Conservation (phyloP, 2,329 filamentous ascomycete genomes). For the Alternaria burnsii region DNA sequence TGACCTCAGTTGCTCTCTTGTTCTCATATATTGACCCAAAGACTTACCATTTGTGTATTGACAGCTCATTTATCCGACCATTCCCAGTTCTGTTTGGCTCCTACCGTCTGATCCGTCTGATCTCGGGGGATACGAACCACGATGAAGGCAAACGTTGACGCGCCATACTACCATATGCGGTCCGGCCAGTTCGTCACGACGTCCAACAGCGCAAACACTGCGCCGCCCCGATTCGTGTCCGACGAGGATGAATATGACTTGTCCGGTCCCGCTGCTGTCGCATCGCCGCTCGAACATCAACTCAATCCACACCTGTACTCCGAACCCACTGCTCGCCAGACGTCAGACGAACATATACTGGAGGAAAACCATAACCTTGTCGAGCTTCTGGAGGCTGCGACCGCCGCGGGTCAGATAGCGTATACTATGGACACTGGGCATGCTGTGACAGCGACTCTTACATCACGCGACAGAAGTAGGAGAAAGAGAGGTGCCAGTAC, state of each 20-base stretch:
- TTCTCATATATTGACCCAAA: constrained; percentile 19
- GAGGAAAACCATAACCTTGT: constrained; percentile 46
- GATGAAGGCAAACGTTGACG: constrained; percentile 44
- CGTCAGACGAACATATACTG: constrained; percentile 23
- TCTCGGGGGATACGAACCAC: constrained; percentile 20
- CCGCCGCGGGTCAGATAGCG: constrained; percentile 41
- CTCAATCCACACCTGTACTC: constrained; percentile 25
- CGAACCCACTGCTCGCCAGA: constrained; percentile 25
- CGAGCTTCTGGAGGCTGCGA: constrained; percentile 49
- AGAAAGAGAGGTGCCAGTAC: constrained; percentile 35
- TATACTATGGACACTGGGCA: constrained; percentile 25
- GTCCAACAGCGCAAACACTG: constrained; percentile 35
- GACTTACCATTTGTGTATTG: constrained; percentile 32
- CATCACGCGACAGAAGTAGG: constrained; percentile 31
- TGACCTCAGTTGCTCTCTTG: constrained; percentile 1
- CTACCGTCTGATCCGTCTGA: constrained; percentile 18
- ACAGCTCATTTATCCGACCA: constrained; percentile 19
- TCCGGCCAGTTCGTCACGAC: constrained; percentile 36
- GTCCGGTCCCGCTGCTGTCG: constrained; percentile 18
- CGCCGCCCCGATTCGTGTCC: constrained; percentile 21
- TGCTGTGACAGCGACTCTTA: background rate
- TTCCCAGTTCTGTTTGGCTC: constrained; percentile 12
- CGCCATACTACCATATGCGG: constrained; percentile 48
- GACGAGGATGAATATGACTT: constrained; percentile 37
- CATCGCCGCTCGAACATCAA: constrained; percentile 24